A percentile compares a stretch with the other conserved stretches of the same genome.
Conservation (phyloP, 345 rosid genomes). For the Acer saccharum region DNA sequence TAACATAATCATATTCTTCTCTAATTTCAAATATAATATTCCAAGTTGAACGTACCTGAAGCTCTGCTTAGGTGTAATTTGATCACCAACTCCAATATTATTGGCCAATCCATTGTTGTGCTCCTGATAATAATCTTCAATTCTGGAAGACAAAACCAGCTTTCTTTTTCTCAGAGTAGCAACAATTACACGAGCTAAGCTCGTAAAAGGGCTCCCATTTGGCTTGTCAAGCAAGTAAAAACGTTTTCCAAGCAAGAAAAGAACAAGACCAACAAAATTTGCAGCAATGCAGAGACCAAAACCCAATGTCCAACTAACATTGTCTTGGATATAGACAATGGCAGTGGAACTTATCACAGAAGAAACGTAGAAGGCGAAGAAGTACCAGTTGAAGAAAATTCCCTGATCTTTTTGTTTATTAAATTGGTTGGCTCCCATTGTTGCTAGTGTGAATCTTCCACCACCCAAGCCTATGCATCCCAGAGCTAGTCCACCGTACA, state of each 20-base stretch:
- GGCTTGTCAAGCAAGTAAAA: constrained; percentile 21
- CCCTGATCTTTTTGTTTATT: background rate
- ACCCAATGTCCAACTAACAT: constrained; percentile 30
- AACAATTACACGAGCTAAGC: constrained; percentile 27
- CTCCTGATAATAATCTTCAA: constrained; percentile 15
- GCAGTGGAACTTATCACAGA: constrained; percentile 15
- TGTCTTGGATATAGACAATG: constrained; percentile 26
- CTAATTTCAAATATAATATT: too few relatives aligned
- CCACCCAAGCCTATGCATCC: constrained; percentile 21
- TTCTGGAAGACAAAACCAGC: background rate
- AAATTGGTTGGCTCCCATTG: constrained; percentile 32
- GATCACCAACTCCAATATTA: background rate
- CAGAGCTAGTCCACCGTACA: constrained; percentile 25
- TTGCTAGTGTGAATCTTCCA: constrained; percentile 17
- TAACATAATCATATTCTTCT: too few relatives aligned
- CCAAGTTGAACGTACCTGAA: background rate
- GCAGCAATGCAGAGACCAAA: constrained; percentile 22
- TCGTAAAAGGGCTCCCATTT: constrained; percentile 26
- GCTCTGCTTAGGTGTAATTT: background rate
- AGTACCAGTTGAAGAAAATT: constrained; percentile 35
- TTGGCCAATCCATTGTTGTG: background rate
- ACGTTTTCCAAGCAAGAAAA: constrained; percentile 20
- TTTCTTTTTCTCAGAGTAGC: constrained; percentile 25
- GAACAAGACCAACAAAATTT: constrained; percentile 10
- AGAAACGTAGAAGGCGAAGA: constrained; percentile 8